Evolutionary conservation across 805 yeast species (phyloP).

Genomic region (Tetrapisispora fleetii): DNA sequence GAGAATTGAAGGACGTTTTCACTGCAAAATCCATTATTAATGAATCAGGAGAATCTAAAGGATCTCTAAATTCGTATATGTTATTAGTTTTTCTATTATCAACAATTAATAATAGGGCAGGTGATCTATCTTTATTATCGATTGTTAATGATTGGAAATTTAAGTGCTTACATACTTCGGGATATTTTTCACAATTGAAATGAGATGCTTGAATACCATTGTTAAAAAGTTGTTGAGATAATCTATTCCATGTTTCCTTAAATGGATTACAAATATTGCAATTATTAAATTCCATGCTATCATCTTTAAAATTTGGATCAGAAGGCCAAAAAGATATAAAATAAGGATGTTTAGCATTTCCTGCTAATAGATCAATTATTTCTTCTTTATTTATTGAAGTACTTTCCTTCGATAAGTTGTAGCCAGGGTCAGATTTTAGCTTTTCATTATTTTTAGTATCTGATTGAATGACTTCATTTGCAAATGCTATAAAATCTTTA

Average conservation of each 20-base stretch:
- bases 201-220: conserved; percentile 39
- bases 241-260: conserved; percentile 47
- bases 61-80: conserved; percentile 15
- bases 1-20: conserved; percentile 39
- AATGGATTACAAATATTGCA: conserved; percentile 45
- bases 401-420: conserved; percentile 17
- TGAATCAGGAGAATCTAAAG: conserved; percentile 21
- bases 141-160: conserved; percentile 32
- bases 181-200: conserved; percentile 47
- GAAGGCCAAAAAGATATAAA: conserved; percentile 63
- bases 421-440: conserved; percentile 22
- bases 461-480: conserved; percentile 42
- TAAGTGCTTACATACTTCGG: conserved; percentile 42
- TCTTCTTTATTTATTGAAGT: conserved; percentile 32
- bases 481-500: conserved; percentile 42
- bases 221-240: conserved; percentile 39
- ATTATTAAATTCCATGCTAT: conserved; percentile 20
- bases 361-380: conserved; percentile 41
- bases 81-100: conserved; percentile 33
- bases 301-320: conserved; percentile 24
- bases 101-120: conserved; percentile 42
- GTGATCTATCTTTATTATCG: conserved; percentile 19
- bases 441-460: conserved; percentile 20
- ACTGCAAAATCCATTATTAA: conserved; percentile 36
- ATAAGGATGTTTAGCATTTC: conserved; percentile 39